A percentile compares a stretch with the other conserved stretches of the same genome.
Evolutionary conservation across 2,329 filamentous ascomycete genomes (phyloP).

Genomic region (Cladophialophora immunda): DNA sequence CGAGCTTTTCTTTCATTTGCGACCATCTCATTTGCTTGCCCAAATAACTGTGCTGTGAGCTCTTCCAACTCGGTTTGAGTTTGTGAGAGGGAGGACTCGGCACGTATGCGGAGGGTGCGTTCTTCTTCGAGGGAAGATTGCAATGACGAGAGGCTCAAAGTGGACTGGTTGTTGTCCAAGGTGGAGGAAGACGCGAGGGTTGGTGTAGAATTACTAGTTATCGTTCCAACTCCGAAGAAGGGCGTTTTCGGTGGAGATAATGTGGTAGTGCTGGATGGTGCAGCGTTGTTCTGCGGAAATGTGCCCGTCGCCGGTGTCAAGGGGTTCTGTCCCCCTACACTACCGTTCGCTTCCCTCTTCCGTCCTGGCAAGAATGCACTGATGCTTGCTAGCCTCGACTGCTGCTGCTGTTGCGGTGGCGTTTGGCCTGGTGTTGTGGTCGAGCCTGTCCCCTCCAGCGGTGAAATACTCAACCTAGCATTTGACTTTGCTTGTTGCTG

Average conservation of each 20-base stretch:
- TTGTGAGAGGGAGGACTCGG: constrained; percentile 63
- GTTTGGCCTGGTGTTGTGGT: constrained; percentile 5
- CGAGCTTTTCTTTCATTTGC: constrained; percentile 67
- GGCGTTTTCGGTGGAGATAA: constrained; percentile 40
- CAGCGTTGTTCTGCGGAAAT: constrained; percentile 41
- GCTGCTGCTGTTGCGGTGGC: constrained; percentile 17
- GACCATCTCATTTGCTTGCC: constrained; percentile 73
- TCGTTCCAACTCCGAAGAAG: constrained; percentile 32
- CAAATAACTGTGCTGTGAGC: constrained; percentile 67
- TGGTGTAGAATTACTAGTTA: constrained; percentile 36
- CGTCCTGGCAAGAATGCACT: constrained; percentile 43
- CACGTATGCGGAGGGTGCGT: constrained; percentile 63
- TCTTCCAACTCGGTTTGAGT: constrained; percentile 69
- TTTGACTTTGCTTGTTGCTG: constrained; percentile 30
- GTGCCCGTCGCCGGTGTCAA: constrained; percentile 54
- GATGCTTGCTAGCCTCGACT: constrained; percentile 35
- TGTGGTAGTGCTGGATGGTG: constrained; percentile 24
- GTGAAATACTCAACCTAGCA: constrained; percentile 32
- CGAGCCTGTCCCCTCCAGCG: constrained; percentile 25
- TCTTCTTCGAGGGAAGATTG: constrained; percentile 64
- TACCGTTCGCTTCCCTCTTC: constrained; percentile 30
- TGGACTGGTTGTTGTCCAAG: constrained; percentile 26
- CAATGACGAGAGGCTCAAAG: constrained; percentile 53
- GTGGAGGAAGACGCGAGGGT: constrained; percentile 12
- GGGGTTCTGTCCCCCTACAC: constrained; percentile 26